Percentiles rank a stretch among this genome's conserved stretches.
phyloP scores from a whole-genome alignment of 495 filamentous ascomycete genomes.

The Aspergillus heteromorphus region DNA sequence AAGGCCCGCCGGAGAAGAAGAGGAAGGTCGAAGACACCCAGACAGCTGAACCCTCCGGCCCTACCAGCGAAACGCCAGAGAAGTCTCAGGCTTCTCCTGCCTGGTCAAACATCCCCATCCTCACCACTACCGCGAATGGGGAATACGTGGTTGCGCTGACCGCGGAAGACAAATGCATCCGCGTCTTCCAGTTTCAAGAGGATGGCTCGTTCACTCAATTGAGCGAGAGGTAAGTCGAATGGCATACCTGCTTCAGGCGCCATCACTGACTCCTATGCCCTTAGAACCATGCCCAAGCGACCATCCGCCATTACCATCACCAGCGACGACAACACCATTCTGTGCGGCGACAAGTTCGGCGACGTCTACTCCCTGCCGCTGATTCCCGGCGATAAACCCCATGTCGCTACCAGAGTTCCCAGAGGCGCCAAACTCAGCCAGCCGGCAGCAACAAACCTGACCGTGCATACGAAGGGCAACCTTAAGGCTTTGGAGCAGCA shows the following conservation, averaged over 20 bases:
- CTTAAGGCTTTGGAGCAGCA: conserved; percentile 70
- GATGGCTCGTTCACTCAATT: conserved; percentile 59
- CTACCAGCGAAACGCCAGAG: conserved; percentile 16
- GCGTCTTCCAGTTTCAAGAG: conserved; percentile 65
- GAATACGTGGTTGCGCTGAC: conserved; percentile 71
- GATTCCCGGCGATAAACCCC: conserved; percentile 40
- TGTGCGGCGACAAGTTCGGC: conserved; percentile 90
- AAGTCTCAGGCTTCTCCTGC: conserved; percentile 19
- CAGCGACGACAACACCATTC: conserved; percentile 59
- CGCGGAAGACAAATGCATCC: conserved; percentile 82
- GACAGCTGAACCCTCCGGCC: conserved; percentile 13
- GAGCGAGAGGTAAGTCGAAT: conserved; percentile 59
- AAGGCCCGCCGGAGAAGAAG: conserved; percentile 47
- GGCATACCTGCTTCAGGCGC: background rate
- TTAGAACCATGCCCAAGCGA: conserved; percentile 82
- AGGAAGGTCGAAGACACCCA: conserved; percentile 37
- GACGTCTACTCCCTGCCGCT: conserved; percentile 91
- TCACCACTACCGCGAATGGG: conserved; percentile 54
- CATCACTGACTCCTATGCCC: conserved; percentile 11
- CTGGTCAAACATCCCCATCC: conserved; percentile 48
- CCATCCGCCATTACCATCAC: conserved; percentile 70
- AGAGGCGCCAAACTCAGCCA: conserved; percentile 31
- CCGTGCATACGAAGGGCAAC: conserved; percentile 82
- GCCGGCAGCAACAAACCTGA: conserved; percentile 63
- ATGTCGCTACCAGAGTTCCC: conserved; percentile 13